These are phyloP conservation scores for Ceratocystiopsis brevicomis DNA, from an alignment of 2,329 filamentous ascomycete genomes.

Conservation along the genomic window DNA sequence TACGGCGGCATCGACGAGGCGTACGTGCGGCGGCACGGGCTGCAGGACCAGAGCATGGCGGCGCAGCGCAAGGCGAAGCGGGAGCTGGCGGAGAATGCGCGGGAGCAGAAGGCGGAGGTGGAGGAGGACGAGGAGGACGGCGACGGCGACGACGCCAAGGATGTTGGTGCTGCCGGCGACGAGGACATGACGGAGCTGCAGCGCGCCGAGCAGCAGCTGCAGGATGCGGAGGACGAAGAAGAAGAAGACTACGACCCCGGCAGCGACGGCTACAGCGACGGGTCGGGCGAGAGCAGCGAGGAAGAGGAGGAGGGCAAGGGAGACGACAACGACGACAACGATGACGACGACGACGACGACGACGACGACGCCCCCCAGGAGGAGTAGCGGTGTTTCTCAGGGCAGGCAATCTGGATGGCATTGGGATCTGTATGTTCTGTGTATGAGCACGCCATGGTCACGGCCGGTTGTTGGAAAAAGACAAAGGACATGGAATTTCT, in stretches of 20 bases:
- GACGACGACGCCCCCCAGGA: neutral
- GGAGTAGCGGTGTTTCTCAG: no score
- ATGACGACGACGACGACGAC: neutral
- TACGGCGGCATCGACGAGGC: conserved; percentile 41
- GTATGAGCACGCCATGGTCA: no score
- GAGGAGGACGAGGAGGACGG: conserved; percentile 17
- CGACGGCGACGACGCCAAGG: conserved; percentile 20
- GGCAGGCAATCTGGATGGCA: neutral
- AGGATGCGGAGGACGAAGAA: conserved; percentile 43
- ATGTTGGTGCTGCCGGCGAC: no score
- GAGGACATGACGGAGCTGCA: conserved; percentile 29
- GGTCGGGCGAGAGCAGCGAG: conserved; percentile 30
- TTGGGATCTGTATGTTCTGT: no score
- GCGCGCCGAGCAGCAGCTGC: conserved; percentile 29
- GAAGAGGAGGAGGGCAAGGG: conserved; percentile 17
- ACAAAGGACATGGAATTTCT: no score
- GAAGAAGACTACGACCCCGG: conserved; percentile 50
- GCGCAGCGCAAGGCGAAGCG: conserved; percentile 47
- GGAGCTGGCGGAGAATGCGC: conserved; percentile 39
- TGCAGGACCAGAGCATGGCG: conserved; percentile 51
- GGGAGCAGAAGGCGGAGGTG: conserved; percentile 19
- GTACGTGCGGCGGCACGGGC: conserved; percentile 40
- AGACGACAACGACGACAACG: conserved; percentile 2
- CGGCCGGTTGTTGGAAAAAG: no score
- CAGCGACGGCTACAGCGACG: conserved; percentile 39